phyloP scores from a whole-genome alignment of 441 rosid genomes.

The Euphorbia celastroides region DNA sequence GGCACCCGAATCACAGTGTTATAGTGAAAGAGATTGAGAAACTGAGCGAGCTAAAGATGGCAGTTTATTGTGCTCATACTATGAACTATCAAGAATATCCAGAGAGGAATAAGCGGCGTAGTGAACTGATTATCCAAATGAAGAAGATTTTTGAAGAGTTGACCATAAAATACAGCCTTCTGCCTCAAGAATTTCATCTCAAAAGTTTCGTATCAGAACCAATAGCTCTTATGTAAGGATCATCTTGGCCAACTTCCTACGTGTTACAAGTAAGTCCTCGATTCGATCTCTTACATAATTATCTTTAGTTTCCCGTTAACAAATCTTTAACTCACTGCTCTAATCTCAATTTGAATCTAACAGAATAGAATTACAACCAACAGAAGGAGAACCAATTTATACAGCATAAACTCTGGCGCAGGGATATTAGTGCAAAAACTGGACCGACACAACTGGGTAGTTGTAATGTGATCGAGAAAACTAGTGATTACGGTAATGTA shows the following conservation, averaged over 20 bases:
- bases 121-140: constrained; percentile 46
- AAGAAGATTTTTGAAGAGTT: constrained; percentile 66
- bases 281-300: not conserved
- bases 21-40: constrained; percentile 62
- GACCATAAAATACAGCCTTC: constrained; percentile 49
- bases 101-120: constrained; percentile 56
- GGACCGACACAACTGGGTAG: no score
- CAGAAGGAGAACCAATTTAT: no score
- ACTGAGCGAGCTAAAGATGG: constrained; percentile 55
- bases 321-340: not conserved
- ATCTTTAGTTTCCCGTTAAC: not conserved
- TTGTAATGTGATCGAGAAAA: no score
- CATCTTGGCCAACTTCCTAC: no score
- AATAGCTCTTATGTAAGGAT: constrained; percentile 13
- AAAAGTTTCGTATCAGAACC: constrained; percentile 24
- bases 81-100: constrained; percentile 61
- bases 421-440: no score
- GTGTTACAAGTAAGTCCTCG: no score
- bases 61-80: constrained; percentile 39
- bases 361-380: not conserved
- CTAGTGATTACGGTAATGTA: no score
- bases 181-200: constrained; percentile 60
- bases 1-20: constrained; percentile 48
- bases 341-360: not conserved
- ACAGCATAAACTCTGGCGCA: no score